Conservation (phyloP, 306 rosid species). For the Ochetophila trinervis region DNA sequence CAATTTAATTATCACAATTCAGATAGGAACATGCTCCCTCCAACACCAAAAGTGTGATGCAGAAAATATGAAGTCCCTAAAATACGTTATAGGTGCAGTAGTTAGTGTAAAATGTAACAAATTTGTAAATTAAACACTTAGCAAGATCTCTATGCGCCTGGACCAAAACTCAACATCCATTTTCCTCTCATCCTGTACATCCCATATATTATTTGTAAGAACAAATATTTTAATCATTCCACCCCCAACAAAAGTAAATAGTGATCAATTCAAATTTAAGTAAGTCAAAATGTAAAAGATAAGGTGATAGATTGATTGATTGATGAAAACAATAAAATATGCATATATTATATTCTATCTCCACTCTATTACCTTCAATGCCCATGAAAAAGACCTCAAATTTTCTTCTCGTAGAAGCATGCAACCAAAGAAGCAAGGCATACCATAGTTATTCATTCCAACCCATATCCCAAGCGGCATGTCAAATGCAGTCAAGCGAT, state of each 20-base stretch:
- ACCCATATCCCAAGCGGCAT: constrained; percentile 97
- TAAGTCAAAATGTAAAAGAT: constrained; percentile 8
- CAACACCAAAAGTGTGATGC: too few relatives aligned
- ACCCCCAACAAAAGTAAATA: not conserved
- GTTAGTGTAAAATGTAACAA: too few relatives aligned
- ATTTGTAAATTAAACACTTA: too few relatives aligned
- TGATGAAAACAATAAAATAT: not conserved
- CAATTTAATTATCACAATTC: not conserved
- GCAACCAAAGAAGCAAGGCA: constrained; percentile 98
- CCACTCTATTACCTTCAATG: constrained; percentile 64
- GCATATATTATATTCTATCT: not conserved
- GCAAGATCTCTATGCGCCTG: too few relatives aligned
- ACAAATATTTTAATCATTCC: too few relatives aligned
- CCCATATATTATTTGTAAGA: too few relatives aligned
- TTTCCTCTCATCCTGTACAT: too few relatives aligned
- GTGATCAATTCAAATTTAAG: constrained; percentile 14
- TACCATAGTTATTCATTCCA: constrained; percentile 92
- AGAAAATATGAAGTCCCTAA: too few relatives aligned
- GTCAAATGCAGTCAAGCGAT: constrained; percentile 83
- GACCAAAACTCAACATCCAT: too few relatives aligned
- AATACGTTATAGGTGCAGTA: too few relatives aligned
- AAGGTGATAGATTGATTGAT: not conserved
- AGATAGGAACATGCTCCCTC: too few relatives aligned
- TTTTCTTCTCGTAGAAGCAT: constrained; percentile 82
- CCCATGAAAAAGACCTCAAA: constrained; percentile 80